These are phyloP conservation scores for Sporormia fimetaria DNA, from an alignment of 495 filamentous ascomycete species.

Conservation along the genomic window DNA sequence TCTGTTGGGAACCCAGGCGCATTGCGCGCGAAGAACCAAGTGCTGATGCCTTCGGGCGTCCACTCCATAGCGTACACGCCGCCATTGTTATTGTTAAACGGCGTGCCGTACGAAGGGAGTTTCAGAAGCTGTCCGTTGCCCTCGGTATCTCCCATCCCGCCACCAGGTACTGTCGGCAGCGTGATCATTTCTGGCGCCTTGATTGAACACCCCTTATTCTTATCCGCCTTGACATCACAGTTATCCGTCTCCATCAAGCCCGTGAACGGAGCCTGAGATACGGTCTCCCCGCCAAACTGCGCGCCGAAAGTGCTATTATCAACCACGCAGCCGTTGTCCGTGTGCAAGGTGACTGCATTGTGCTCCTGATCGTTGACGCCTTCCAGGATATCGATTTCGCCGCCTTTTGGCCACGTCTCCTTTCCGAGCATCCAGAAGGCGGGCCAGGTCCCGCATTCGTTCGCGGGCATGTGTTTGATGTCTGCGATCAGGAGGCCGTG, in stretches of 20 bases:
- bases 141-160: neutral
- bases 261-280: neutral
- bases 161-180: neutral
- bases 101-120: constrained; percentile 39
- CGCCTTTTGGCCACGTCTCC: constrained; percentile 46
- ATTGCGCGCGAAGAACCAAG: constrained; percentile 22
- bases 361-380: constrained; percentile 23
- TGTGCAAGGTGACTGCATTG: constrained; percentile 31
- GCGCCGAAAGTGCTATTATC: constrained; percentile 3
- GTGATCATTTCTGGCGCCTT: constrained; percentile 8
- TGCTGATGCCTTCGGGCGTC: constrained; percentile 13
- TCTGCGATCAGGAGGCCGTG: constrained; percentile 26
- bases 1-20: neutral
- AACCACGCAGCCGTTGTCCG: constrained; percentile 23
- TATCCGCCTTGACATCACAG: constrained; percentile 22
- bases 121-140: no score
- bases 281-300: neutral
- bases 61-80: constrained; percentile 28
- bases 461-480: constrained; percentile 27
- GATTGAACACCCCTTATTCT: constrained; percentile 26
- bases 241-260: constrained; percentile 20
- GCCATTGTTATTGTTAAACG: constrained; percentile 25
- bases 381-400: constrained; percentile 34
- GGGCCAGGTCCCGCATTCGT: constrained; percentile 27
- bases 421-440: constrained; percentile 26